A percentile compares a stretch with the other conserved stretches of the same genome.
Conservation (phyloP, 2,329 filamentous ascomycete species). For the Pseudopyrenochaeta lycopersici region DNA sequence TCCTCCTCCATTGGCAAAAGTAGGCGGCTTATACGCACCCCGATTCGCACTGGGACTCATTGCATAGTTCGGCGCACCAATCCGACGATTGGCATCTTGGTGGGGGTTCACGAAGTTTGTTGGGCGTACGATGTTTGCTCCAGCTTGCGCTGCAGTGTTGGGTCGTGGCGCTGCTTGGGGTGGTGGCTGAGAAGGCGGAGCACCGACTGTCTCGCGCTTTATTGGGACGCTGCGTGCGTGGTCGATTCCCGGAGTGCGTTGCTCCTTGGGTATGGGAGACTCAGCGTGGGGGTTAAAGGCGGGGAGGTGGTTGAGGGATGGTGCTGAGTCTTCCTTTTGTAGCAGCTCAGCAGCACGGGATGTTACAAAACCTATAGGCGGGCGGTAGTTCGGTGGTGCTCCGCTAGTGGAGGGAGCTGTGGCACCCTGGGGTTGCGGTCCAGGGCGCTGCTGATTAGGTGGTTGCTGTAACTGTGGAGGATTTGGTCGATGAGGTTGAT, state of each 20-base stretch:
- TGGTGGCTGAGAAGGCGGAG: slow-evolving; percentile 24
- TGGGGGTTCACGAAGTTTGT: slow-evolving; percentile 60
- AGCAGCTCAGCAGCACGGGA: slow-evolving; percentile 55
- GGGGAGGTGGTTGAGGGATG: slow-evolving; percentile 40
- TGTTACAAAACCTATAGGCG: slow-evolving; percentile 57
- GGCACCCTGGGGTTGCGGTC: slow-evolving; percentile 16
- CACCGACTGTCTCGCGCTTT: slow-evolving; percentile 56
- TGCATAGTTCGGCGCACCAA: slow-evolving; percentile 48
- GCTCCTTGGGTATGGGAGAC: slow-evolving; percentile 75
- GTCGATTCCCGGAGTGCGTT: slow-evolving; percentile 85
- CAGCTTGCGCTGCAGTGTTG: slow-evolving; percentile 13
- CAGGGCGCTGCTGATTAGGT: slow-evolving; percentile 20
- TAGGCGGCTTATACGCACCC: slow-evolving; percentile 57
- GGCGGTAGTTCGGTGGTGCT: slow-evolving; percentile 27
- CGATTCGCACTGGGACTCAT: slow-evolving; percentile 56
- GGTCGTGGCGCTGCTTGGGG: slow-evolving; percentile 18
- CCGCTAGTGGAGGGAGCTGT: slow-evolving; percentile 20
- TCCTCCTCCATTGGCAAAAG: slow-evolving; percentile 29
- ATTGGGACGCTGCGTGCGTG: slow-evolving; percentile 80
- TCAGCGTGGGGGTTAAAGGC: slow-evolving; percentile 61
- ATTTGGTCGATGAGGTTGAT: slow-evolving; percentile 33
- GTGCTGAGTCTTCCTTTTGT: slow-evolving; percentile 43
- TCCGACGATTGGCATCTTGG: slow-evolving; percentile 55
- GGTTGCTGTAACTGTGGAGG: slow-evolving; percentile 36
- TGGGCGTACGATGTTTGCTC: slow-evolving; percentile 24